Percentiles rank a stretch among this genome's conserved stretches.
These are phyloP conservation scores for Pichia membranifaciens DNA, from an alignment of 805 yeast species.

Conservation along the genomic window DNA sequence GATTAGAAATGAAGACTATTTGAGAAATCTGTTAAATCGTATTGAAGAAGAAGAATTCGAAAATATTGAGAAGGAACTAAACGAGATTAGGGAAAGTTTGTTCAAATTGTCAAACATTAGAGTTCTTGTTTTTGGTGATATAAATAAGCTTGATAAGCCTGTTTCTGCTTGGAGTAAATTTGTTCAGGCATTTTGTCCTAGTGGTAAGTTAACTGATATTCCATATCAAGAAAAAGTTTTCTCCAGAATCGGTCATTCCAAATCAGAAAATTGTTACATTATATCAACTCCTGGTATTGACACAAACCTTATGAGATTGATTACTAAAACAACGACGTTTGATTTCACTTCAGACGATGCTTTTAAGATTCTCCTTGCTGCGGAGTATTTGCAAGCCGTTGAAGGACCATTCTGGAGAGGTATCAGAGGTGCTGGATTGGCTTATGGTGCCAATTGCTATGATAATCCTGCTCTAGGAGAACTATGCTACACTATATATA, in stretches of 20 bases:
- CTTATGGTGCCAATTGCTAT: slow-evolving; percentile 74
- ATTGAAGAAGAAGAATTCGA: slow-evolving; percentile 51
- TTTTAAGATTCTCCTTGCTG: slow-evolving; percentile 64
- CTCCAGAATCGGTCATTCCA: slow-evolving; percentile 49
- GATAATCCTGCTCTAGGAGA: slow-evolving; percentile 61
- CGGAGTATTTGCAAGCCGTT: slow-evolving; percentile 72
- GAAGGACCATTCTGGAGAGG: slow-evolving; percentile 98
- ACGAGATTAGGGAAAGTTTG: slow-evolving; percentile 43
- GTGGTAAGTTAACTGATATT: slow-evolving; percentile 22
- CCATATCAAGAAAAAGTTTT: slow-evolving; percentile 51
- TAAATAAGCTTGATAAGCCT: slow-evolving; percentile 45
- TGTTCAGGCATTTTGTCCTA: slow-evolving; percentile 6
- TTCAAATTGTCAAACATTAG: slow-evolving; percentile 58
- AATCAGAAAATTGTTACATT: slow-evolving; percentile 52
- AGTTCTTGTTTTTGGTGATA: slow-evolving; percentile 66
- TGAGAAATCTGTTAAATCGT: slow-evolving; percentile 40
- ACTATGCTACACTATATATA: slow-evolving; percentile 59
- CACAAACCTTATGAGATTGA: slow-evolving; percentile 60
- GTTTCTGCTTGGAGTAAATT: slow-evolving; percentile 53
- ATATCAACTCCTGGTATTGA: slow-evolving; percentile 80
- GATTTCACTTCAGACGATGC: slow-evolving; percentile 53
- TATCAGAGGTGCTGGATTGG: slow-evolving; percentile 89
- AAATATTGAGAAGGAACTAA: slow-evolving; percentile 44
- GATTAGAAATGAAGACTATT: slow-evolving; percentile 54
- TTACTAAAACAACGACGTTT: slow-evolving; percentile 51